Conservation (phyloP, 345 rosid species). For the Eucalyptus urophylla region DNA sequence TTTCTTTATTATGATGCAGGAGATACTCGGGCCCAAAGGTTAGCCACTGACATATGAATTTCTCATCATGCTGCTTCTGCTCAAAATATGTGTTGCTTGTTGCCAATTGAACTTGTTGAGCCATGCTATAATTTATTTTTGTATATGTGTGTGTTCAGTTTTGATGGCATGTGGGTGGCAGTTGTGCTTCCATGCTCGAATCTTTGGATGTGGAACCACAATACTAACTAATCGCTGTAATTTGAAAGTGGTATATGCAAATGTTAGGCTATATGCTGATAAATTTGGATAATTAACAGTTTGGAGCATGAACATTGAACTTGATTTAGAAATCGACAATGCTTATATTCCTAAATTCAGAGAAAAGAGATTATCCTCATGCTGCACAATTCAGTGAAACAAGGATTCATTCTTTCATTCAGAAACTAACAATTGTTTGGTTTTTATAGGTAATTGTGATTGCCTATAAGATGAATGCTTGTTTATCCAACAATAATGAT, state of each 20-base stretch:
- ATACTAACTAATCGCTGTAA: neutral
- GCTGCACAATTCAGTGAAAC: neutral
- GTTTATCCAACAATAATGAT: neutral
- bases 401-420: neutral
- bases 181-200: neutral
- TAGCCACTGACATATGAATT: neutral
- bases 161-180: neutral
- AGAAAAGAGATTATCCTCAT: neutral
- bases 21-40: slow-evolving; percentile 35
- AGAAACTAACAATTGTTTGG: neutral
- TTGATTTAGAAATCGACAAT: neutral
- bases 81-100: neutral
- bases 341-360: neutral
- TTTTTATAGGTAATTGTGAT: neutral
- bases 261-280: neutral
- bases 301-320: neutral
- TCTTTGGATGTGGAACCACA: neutral
- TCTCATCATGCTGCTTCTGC: neutral
- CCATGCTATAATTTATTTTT: neutral
- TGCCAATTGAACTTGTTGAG: neutral
- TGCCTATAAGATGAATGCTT: neutral
- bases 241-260: neutral
- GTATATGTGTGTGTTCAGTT: neutral
- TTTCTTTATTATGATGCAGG: slow-evolving; percentile 27
- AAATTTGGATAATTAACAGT: neutral